phyloP scores from a whole-genome alignment of 2,329 filamentous ascomycete genomes.

The Neoarthrinium moseri region DNA sequence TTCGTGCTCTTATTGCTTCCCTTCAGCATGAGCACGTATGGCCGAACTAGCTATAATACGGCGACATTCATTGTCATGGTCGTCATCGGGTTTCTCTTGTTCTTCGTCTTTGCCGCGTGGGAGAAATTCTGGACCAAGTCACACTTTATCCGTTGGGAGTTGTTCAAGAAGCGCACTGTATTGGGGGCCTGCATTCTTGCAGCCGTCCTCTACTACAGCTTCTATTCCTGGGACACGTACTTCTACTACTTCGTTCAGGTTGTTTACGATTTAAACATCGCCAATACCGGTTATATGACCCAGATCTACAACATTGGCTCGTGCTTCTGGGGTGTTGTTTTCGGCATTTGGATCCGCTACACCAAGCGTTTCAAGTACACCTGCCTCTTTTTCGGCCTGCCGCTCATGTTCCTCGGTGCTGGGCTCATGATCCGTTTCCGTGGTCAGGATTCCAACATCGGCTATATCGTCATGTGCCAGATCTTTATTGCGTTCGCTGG shows the following conservation, averaged over 20 bases:
- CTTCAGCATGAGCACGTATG: conserved; percentile 44
- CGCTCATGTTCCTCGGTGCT: conserved; percentile 48
- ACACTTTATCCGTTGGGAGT: conserved; percentile 47
- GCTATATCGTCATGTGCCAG: conserved; percentile 55
- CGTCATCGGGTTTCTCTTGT: conserved; percentile 50
- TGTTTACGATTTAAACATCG: conserved; percentile 27
- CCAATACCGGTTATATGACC: conserved; percentile 32
- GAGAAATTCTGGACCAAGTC: conserved; percentile 51
- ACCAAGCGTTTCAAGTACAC: conserved; percentile 51
- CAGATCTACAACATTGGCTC: conserved; percentile 40
- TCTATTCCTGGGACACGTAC: conserved; percentile 54
- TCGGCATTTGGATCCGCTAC: conserved; percentile 40
- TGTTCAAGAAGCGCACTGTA: conserved; percentile 36
- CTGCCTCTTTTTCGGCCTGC: conserved; percentile 27
- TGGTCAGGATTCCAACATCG: conserved; percentile 42
- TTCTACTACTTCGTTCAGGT: conserved; percentile 57
- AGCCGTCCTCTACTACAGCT: conserved; percentile 44
- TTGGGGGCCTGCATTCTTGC: conserved; percentile 38
- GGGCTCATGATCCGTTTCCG: conserved; percentile 57
- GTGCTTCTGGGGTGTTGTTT: conserved; percentile 39
- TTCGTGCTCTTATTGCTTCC: conserved; percentile 57
- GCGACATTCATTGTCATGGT: conserved; percentile 48
- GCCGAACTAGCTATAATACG: conserved; percentile 41
- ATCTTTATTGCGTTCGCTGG: conserved; percentile 54
- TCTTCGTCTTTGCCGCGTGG: conserved; percentile 50